Base-by-base conservation (phyloP, 2,329 filamentous ascomycete genomes). In the Domatiomyces catenatus region DNA sequence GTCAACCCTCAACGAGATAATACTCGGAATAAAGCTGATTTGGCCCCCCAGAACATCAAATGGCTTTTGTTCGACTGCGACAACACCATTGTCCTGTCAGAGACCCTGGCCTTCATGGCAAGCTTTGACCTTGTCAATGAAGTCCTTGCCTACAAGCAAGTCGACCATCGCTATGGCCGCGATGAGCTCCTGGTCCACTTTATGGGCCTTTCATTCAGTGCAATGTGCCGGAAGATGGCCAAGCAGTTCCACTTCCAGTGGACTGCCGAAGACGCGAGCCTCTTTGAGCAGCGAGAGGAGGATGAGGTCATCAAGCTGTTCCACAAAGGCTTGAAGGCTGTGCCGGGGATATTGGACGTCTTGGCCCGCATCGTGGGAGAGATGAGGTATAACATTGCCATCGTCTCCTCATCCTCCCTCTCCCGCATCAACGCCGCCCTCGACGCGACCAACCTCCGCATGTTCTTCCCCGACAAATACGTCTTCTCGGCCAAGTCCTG, bases 41-140 rank as follows among this genome's bases (percentile, higher is more conserved):
- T n/a, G n/a, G 12, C 15, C 32, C 12, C 10, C 10, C 32, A 39
- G 10, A 39, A 39, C 10, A 39, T 39, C 32, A 15, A 39, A 51
- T 77, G 82, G 57, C 72, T 87, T 63, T 76, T 87, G 60, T 84
- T 87, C 67, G 83, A 87, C 59, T 74, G 71, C 57, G 71, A 94
- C 78, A 94, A 94, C 77, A 94, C 88, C 57, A 86, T 94, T 66
- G 87, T 92, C 66, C 80, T 92, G 61, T 93, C 86, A 50, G 89
- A 94, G 73, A 81, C 85, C 63, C 77, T 94, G 60, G 88, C 88
- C 65, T 94, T 94, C 67, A 86, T 90, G 71, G 88, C 86, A 59
- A 94, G 86, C 69, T 86, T 88, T 62, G 84, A 86, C 54, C 80
- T 94, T 57, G 83, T 87, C 74, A 94, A 94, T 71, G 75, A 87